Base-by-base conservation (phyloP, 805 yeast species). In the Saccharomycopsis sp. region DNA sequence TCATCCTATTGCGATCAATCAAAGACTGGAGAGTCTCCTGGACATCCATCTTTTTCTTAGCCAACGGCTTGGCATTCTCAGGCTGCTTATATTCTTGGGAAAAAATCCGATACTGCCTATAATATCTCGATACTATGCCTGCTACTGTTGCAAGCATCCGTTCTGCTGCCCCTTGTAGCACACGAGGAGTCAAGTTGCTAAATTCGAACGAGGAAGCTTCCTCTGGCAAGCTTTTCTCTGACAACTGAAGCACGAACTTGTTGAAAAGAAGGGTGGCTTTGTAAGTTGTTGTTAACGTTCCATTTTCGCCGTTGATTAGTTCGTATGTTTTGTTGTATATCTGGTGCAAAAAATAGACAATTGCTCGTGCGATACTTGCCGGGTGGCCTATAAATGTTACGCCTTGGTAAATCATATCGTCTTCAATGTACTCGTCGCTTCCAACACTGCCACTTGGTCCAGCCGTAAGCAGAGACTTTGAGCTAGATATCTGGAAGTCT, bases 191-290 rank as follows among this genome's bases (percentile, higher is more conserved):
- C 37, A 29, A 29, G 37, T 29, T 29, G 37, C 37, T 29, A 12
- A 29, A 29, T 12, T 29, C 37, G 12, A 29, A 29, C 5, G 37
- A 29, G 37, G 37, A 12, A 29, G 12, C 9, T 29, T 29, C 37
- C 9, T 29, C 37, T 5, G 37, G 9, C 9, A 7, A 29, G 5
- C 12, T 29, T 29, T 5, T 5, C 5, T 5, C 12, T 29, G 37
- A 5, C 5, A 29, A 5, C 37, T 29, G 37, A 5, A 9, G 50
- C 7, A 50, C 53, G 24, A 47, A 53, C 34, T 50, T 23, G 52
- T 57, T 52, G n/a, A 57, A 16, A 14, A 57, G 59, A 5, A 57
- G 34, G n/a, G 52, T 53, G 34, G 53, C 51, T 12, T 8, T 55
- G 57, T 52, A 52, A 16, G n/a, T 53, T 7, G 58, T 15, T 16